Evolutionary conservation across 495 filamentous ascomycete genomes (phyloP), one percentile per base, ranked within the genome.

Genomic region (Evernia prunastri): DNA sequence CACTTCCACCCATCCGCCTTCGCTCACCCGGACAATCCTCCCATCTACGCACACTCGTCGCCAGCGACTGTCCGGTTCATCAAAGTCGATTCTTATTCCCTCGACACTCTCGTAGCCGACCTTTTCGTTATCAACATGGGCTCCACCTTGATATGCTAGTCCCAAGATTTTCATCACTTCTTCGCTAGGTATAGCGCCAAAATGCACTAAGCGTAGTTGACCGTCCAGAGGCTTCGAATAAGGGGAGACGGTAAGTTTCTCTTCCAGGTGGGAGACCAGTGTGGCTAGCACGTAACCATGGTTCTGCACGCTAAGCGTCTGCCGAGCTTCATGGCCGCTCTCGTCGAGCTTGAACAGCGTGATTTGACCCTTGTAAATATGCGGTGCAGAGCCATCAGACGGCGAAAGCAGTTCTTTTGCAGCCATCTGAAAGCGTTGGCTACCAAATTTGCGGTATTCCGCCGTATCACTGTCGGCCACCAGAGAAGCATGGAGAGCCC

Each of bases 31-130:
- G 13, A 96, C 81, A 66, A 96, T 92, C 63, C 86, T 89, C 17
- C 93, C 93, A 76, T 97, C 93, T 29, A 97, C 77, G 70, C 92
- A 97, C 3, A 95, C 82, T 65, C 90, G 83, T 63, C 92, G 77
- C 91, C 91, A 96, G 66, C 84, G 78, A 49, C 83, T 78, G 53
- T 85, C 78, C 18, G 70, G 63, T 68, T 92, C 87, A 12, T 79
- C 63, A 43, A 95, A 85, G 40, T 85, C 79, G 36, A 96, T 83
- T 53, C 78, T 79, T 29, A 92, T 53, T 29, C 81, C 80, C 4
- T 86, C 82, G 47, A 91, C 75, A 31, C 80, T 76, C 25, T 84
- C 80, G 72, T 96, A 96, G 0, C 80, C 79, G 3, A 93, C 88
- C 37, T 66, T 66, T 11, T 75, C 68, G 69, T 89, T 72, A 0